Base-by-base conservation (phyloP, 1,284 basidiomycete genomes). In the Termitomyces sp. region DNA sequence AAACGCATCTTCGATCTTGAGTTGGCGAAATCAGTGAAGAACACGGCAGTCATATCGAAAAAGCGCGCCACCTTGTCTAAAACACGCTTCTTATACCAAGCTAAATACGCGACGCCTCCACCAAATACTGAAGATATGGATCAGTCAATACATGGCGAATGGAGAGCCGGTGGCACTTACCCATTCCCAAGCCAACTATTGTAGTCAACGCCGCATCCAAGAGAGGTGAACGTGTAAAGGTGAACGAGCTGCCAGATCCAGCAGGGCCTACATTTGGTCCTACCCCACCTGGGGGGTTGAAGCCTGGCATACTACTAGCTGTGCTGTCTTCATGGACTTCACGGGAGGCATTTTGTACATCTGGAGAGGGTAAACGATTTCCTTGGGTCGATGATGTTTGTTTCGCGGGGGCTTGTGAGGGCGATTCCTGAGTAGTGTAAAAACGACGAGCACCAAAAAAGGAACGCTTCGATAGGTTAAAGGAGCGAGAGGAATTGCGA, bases 1-100 rank as follows among this genome's bases (percentile, higher is more conserved):
- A 61, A 89, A 87, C 3, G 83, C 86, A 55, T 73, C 62, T 65
- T 87, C 84, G 16, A 85, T 83, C 83, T 83, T 57, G 47, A 52
- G 56, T 48, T 19, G 1, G 48, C 46, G 38, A 31, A 40, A 37
- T 49, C 24, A 38, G n/a, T 35, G 21, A 33, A 19, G 43, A 16
- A 8, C 7, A 41, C 51, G 44, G 44, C 30, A 34, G 51, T 39
- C 5, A 53, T 43, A 48, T 49, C 39, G 48, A 34, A 52, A 18
- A 57, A 53, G 54, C 55, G 64, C 49, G 26, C 33, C 50, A 87
- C 89, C 74, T 92, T 84, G 66, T 81, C 72, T n/a, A 91, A 72
- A 9, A 91, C 88, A 63, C 84, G 83, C 58, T 78, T 79, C 70
- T 92, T 91, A 71, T 92, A 92, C 84, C 84, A 91, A 30, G 74